Base-by-base conservation (phyloP, 257 asterid genomes). In the Marsdenia floribunda region DNA sequence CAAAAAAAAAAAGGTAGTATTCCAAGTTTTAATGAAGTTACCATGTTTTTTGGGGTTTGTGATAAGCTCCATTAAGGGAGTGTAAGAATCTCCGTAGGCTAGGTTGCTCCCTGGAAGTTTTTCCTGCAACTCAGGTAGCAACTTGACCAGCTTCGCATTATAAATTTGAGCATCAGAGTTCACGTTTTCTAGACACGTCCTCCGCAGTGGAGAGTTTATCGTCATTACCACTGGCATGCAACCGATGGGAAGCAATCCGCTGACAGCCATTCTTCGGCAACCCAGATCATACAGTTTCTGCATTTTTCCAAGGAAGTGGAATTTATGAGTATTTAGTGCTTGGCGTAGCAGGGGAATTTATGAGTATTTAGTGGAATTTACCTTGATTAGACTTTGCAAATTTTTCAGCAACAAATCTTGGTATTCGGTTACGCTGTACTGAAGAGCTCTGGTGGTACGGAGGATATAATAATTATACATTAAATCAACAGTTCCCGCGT, bases 401-500 rank as follows among this genome's bases (percentile, higher is more conserved):
- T 81, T 83, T 49, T 26, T 70, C 38, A 64, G 93, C 71, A 92
- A 73, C 81, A 83, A 90, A 65, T 85, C 78, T 70, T 87, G 93
- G 87, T 90, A 89, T 46, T 73, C 46, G 6, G 75, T 49, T 47
- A 87, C 81, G 73, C 80, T 70, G 93, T n/a, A 57, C 42, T 80
- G 47, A 42, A 42, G 47, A 90, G 68, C 83, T 78, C 70, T 90
- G 92, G 86, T 89, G 86, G 57, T 74, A 89, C 78, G 92, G 93
- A 13, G 85, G 10, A 42, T 90, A 93, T 89, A 92, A 71, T 67
- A 90, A 73, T 89, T 90, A 40, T 87, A 87, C 16, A 86, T 54
- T 69, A 86, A 83, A 68, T 92, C 98, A 68, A 89, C 89, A 6
- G 91, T 80, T 55, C 93, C 96, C 4, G 96, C 93, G 58, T 92